Evolutionary conservation across 2,329 filamentous ascomycete genomes (phyloP).

Genomic region (Trichoderma sp.): DNA sequence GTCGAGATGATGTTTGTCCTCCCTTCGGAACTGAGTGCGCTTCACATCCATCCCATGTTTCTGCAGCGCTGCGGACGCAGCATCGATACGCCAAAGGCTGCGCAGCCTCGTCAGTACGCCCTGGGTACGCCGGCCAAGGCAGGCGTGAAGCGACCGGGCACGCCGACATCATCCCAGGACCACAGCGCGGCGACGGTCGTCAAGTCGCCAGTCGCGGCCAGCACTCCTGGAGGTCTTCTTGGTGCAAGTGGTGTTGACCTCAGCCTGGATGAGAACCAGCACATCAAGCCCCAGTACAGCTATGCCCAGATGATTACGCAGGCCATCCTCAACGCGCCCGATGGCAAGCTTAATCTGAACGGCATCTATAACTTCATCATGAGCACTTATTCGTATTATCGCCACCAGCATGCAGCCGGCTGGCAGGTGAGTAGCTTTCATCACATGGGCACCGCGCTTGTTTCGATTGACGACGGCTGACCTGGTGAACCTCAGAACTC

Average conservation of each 20-base stretch:
- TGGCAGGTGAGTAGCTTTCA: slow-evolving; percentile 73
- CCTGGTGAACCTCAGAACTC: slow-evolving; percentile 65
- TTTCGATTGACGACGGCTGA: not conserved
- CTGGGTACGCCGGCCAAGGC: slow-evolving; percentile 62
- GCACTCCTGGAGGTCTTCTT: slow-evolving; percentile 44
- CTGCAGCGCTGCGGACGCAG: slow-evolving; percentile 66
- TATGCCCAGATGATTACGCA: slow-evolving; percentile 98
- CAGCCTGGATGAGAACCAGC: slow-evolving; percentile 79
- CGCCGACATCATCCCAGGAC: slow-evolving; percentile 54
- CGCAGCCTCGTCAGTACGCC: slow-evolving; percentile 45
- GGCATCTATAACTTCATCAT: slow-evolving; percentile 96
- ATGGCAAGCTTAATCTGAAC: slow-evolving; percentile 86
- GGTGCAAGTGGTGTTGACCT: slow-evolving; percentile 66
- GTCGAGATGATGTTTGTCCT: slow-evolving; percentile 99
- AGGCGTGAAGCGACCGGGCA: slow-evolving; percentile 62
- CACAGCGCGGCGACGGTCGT: slow-evolving; percentile 31
- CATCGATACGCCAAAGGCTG: slow-evolving; percentile 36
- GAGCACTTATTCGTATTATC: slow-evolving; percentile 89
- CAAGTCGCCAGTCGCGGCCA: slow-evolving; percentile 41
- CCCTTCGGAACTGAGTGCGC: slow-evolving; percentile 68
- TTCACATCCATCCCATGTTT: slow-evolving; percentile 69
- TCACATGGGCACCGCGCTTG: not conserved
- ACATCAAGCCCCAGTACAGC: slow-evolving; percentile 93
- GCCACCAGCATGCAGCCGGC: slow-evolving; percentile 72
- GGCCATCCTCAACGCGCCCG: slow-evolving; percentile 82